phyloP scores from a whole-genome alignment of 345 rosid species.

The Salix brachista region DNA sequence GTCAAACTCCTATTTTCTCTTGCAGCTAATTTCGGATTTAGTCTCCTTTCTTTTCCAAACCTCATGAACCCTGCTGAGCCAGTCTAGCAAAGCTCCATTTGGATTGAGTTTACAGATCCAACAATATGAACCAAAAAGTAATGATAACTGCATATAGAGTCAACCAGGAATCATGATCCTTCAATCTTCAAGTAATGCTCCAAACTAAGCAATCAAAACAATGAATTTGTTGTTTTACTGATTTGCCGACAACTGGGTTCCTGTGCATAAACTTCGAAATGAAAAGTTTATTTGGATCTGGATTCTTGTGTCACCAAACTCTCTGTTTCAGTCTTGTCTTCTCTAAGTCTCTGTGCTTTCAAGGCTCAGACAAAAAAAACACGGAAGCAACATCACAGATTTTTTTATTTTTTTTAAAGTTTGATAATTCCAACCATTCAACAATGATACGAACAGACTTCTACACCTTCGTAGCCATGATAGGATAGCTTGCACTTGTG shows the following conservation, averaged over 20 bases:
- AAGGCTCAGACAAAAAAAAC: not conserved
- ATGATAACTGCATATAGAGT: not conserved
- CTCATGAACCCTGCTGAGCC: not conserved
- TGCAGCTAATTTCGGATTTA: not conserved
- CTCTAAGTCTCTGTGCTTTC: not conserved
- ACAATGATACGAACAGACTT: not conserved
- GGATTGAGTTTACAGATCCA: not conserved
- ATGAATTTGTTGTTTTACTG: not conserved
- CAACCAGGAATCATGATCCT: not conserved
- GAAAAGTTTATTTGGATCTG: not conserved
- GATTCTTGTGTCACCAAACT: not conserved
- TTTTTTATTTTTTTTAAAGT: not conserved
- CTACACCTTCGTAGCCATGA: not conserved
- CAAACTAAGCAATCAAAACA: not conserved
- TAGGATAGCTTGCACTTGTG: not conserved
- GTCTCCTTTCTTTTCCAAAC: not conserved
- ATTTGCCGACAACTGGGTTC: not conserved
- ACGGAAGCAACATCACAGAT: not conserved
- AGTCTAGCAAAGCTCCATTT: not conserved
- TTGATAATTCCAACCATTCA: not conserved
- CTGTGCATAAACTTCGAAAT: not conserved
- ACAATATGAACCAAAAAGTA: not conserved
- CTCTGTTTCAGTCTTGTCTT: not conserved
- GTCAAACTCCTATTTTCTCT: no score
- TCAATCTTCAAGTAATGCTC: not conserved